Evolutionary conservation across 2,329 filamentous ascomycete species (phyloP), one percentile per base, ranked within the genome.

Genomic region (Botrytis hyacinthi): DNA sequence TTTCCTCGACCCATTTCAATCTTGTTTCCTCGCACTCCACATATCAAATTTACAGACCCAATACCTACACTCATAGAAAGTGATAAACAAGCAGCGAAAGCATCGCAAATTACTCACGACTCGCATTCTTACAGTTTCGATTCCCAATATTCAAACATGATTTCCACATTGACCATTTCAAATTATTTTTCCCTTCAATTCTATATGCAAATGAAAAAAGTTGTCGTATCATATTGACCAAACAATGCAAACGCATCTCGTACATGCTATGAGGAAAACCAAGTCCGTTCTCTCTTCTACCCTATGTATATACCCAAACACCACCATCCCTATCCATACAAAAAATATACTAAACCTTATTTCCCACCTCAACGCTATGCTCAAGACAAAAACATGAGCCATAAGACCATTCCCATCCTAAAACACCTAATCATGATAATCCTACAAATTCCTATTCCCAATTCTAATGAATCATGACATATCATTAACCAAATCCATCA

Each of bases 401-500:
- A 63, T 6, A 61, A 22, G 22, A 8, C 4, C 18, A 18, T 32
- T 5, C 16, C 35, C 35, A 42, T 29, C 40, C 18, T 18, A 26
- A 35, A 20, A 46, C 37, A n/a, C 42, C 54, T 14, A 35, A 26
- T n/a, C 73, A 54, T 59, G 35, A 69, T 71, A 48, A 73, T 65
- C 37, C 57, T 35, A 51, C 22, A 37, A 29, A 4, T 71, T 48
- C 18, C 48, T 62, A 71, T 57, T 32, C 60, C 60, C 16, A 44
- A 71, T 48, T 4, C 26, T 6, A 71, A 63, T 16, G n/a, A 48
- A 65, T 73, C 35, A 71, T 46, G 75, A 66, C 59, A 57, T 70
- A 63, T 94, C 93, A 82, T 96, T 93, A 78, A 94, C 85, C 76
- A 97, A 90, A 84, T 95, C 92, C 80, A 89, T 88, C 79, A 95